Percentiles rank a stretch among this genome's conserved stretches.
Conservation (phyloP, 306 rosid genomes). For the Castanea crenata region DNA sequence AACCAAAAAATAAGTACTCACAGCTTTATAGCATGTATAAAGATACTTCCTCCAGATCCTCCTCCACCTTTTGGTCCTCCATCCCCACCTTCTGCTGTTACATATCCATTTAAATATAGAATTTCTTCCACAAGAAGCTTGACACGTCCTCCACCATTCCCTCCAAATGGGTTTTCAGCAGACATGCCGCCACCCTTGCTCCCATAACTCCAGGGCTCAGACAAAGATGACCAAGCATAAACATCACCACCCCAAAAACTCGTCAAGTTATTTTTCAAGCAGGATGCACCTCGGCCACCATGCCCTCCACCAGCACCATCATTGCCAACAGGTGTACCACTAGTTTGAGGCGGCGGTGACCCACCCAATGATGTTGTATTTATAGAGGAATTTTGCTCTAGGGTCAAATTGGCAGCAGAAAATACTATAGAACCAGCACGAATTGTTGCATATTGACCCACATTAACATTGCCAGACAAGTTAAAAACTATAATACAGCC, state of each 20-base stretch:
- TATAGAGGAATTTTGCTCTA: constrained; percentile 63
- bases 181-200: constrained; percentile 90
- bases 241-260: constrained; percentile 99
- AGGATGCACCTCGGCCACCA: constrained; percentile 99
- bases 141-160: constrained; percentile 95
- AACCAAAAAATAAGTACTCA: constrained; percentile 49
- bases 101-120: constrained; percentile 71
- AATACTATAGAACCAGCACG: constrained; percentile 83
- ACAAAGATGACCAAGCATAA: constrained; percentile 91
- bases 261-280: constrained; percentile 62
- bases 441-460: constrained; percentile 73
- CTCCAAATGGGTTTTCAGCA: constrained; percentile 54
- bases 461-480: constrained; percentile 86
- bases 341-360: constrained; percentile 90
- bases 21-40: constrained; percentile 74
- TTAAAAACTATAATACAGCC: constrained; percentile 74
- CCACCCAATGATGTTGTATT: constrained; percentile 91
- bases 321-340: constrained; percentile 88
- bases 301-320: constrained; percentile 99
- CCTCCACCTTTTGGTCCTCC: constrained; percentile 88
- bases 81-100: constrained; percentile 83
- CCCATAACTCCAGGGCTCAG: constrained; percentile 88
- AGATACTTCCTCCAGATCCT: constrained; percentile 97
- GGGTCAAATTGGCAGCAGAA: constrained; percentile 69
- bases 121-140: constrained; percentile 68